Conservation (phyloP, 164 flowering plant species). For the Protea cynaroides region DNA sequence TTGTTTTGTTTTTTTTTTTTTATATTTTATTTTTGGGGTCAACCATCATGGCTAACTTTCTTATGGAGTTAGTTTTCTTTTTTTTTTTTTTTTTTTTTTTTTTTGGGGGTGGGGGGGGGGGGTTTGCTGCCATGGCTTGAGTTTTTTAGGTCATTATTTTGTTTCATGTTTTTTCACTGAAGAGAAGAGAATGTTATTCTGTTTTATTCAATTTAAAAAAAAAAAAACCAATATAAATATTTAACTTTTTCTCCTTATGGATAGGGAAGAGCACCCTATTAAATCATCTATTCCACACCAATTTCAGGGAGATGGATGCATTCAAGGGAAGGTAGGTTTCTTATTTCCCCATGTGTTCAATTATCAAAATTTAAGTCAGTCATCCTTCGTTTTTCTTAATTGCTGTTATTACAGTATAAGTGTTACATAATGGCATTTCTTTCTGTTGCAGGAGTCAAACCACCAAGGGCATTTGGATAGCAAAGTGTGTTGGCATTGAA, state of each 20-base stretch:
- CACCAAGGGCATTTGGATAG: constrained; percentile 72
- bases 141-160: too few relatives aligned
- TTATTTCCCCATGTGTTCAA: neutral
- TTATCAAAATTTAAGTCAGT: neutral
- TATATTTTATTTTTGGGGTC: neutral
- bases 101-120: neutral
- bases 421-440: neutral
- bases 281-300: constrained; percentile 57
- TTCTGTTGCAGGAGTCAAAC: constrained; percentile 49
- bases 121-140: too few relatives aligned
- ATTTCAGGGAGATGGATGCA: constrained; percentile 71
- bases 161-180: too few relatives aligned
- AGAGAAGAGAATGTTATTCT: too few relatives aligned
- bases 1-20: constrained; percentile 3
- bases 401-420: neutral
- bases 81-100: neutral
- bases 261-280: constrained; percentile 70
- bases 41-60: too few relatives aligned
- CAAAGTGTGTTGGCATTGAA: constrained; percentile 53
- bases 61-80: too few relatives aligned
- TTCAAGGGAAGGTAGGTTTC: constrained; percentile 49
- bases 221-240: too few relatives aligned
- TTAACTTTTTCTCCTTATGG: neutral
- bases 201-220: too few relatives aligned
- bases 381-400: neutral